phyloP scores from a whole-genome alignment of 2,329 filamentous ascomycete species.

The Neofusicoccum ribis region DNA sequence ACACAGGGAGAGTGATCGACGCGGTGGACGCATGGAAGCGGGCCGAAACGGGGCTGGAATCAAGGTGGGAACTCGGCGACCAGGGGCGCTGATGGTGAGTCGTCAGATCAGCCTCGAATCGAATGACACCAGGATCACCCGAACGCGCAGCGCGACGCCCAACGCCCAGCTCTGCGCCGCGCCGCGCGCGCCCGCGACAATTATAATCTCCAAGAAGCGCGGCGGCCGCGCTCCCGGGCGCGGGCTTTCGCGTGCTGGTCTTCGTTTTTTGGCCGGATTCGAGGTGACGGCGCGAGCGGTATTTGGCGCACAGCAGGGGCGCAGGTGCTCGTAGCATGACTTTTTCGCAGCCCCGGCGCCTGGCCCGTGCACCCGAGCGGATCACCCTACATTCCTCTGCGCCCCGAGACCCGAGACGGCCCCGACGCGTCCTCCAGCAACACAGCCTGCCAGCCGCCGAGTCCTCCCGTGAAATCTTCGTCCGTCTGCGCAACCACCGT shows the following conservation, averaged over 20 bases:
- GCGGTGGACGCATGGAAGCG: neutral
- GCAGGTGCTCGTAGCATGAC: too few species aligned
- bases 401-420: neutral
- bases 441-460: neutral
- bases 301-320: too few species aligned
- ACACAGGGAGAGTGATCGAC: neutral
- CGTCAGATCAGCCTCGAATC: neutral
- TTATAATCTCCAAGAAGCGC: too few species aligned
- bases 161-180: too few species aligned
- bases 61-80: neutral
- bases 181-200: too few species aligned
- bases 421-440: neutral
- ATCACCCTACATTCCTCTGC: neutral
- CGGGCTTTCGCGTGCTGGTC: too few species aligned
- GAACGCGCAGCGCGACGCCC: too few species aligned
- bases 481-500: neutral
- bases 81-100: neutral
- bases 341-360: neutral
- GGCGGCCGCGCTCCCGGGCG: too few species aligned
- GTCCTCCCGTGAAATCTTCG: constrained; percentile 4
- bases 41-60: neutral
- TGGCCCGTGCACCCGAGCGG: neutral
- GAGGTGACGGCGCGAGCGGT: too few species aligned
- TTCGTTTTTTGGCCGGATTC: too few species aligned
- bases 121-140: neutral